Base-by-base conservation (phyloP, 1,139 yeast genomes). In the Wickerhamiella pararugosa region DNA sequence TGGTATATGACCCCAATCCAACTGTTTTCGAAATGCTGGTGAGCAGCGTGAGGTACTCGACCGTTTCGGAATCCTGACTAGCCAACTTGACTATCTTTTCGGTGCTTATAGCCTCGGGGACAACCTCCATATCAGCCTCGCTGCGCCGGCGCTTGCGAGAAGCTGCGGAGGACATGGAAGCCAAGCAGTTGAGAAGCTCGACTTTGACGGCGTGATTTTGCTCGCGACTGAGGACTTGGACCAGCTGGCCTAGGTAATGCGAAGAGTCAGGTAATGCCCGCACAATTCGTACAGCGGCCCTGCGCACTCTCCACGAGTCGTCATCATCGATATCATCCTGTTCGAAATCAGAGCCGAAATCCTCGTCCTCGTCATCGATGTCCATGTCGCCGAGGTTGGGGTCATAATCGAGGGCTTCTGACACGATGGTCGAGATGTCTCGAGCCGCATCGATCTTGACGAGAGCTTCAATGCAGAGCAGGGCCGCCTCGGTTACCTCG, bases 241-340 rank as follows among this genome's bases (percentile, higher is more conserved):
- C 34, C 0, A 57, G 52, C 25, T 55, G 45, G n/a, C 42, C 40
- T 2, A 47, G 40, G 25, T 43, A 36, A 29, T 49, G 76, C 67
- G 47, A 58, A 6, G 56, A 52, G 4, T 53, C 53, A 10, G 69
- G 60, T n/a, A 75, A 46, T 0, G 68, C 60, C 7, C 66, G 57
- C 3, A 71, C 55, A 30, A 78, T 56, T 26, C 63, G 61, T 2
- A 75, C 69, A 0, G 84, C 63, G 44, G 69, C 70, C 35, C 73
- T 65, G 45, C 94, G 66, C 31, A 83, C 58, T 50, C 76, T 77
- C 83, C 92, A 79, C 1, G 82, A 73, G 28, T 75, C 73, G 51
- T 79, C 86, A 42, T 74, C 75, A 34, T 65, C 69, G 21, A 41
- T 38, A 34, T 40, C 48, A 36, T 69, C 74, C 7, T 64, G 56